These are phyloP conservation scores for Auxenochlorella pyrenoidosa DNA, from an alignment of 139 green algal genomes.

Conservation along the genomic window DNA sequence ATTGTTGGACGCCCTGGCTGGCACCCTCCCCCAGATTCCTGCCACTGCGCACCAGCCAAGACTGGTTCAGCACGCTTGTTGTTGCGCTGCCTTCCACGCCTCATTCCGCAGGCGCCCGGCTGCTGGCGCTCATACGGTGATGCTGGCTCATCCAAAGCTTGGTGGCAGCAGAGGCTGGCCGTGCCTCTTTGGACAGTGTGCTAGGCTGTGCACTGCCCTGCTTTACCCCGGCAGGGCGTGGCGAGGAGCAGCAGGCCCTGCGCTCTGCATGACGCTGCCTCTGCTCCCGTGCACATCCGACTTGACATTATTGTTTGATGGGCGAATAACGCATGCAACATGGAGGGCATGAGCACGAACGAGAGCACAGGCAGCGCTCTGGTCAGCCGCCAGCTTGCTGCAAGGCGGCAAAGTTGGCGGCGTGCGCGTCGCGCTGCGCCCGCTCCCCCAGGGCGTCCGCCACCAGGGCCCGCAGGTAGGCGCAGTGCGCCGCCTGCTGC, in stretches of 20 bases:
- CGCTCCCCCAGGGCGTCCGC: constrained; percentile 22
- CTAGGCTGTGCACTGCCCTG: too few relatives aligned
- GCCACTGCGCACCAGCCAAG: too few relatives aligned
- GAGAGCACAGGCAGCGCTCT: not conserved
- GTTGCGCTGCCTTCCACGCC: not conserved
- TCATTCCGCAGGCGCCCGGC: constrained; percentile 7
- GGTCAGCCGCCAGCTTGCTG: not conserved
- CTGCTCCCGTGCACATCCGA: not conserved
- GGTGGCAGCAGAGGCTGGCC: not conserved
- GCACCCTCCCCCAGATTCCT: too few relatives aligned
- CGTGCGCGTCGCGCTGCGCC: constrained; percentile 15
- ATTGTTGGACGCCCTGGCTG: too few relatives aligned
- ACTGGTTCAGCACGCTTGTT: too few relatives aligned
- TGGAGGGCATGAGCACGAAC: not conserved
- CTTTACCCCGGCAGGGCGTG: not conserved
- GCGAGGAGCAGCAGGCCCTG: not conserved
- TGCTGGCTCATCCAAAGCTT: not conserved
- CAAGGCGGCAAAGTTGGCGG: not conserved
- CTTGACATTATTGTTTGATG: too few relatives aligned
- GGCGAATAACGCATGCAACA: too few relatives aligned
- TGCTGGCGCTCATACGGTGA: constrained; percentile 1
- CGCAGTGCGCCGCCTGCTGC: constrained; percentile 20
- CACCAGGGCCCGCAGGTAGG: constrained; percentile 45
- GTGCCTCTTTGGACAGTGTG: not conserved
- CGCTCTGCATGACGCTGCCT: not conserved